Conservation (phyloP, 371 early-diverging fungal genomes). For the Umbelopsis sp. region DNA sequence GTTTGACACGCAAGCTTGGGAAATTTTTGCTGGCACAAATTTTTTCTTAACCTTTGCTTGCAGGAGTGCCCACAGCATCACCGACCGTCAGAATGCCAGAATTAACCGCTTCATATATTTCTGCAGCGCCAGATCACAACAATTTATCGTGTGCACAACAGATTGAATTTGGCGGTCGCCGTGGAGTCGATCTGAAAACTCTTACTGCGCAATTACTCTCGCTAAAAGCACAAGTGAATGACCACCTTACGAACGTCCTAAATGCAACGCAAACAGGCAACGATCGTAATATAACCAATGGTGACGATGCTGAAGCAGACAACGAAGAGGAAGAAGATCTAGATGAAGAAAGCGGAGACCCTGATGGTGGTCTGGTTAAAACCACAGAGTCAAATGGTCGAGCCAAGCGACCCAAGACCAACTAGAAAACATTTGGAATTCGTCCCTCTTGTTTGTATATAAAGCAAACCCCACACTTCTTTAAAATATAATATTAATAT, state of each 20-base stretch:
- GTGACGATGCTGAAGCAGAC: constrained; percentile 8
- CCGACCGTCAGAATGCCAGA: neutral
- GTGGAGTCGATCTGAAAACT: neutral
- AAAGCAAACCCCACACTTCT: neutral
- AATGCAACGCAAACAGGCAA: neutral
- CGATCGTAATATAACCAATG: neutral
- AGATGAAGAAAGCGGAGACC: constrained; percentile 22
- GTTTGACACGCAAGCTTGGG: too few relatives aligned
- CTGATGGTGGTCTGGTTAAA: constrained; percentile 13
- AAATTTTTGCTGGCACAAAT: too few relatives aligned
- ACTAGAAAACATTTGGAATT: neutral
- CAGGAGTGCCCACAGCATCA: too few relatives aligned
- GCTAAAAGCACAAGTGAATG: neutral
- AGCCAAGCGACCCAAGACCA: constrained; percentile 21
- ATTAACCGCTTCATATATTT: constrained; percentile 3
- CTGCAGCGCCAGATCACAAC: neutral
- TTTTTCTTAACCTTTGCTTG: too few relatives aligned
- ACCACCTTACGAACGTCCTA: neutral
- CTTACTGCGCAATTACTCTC: neutral
- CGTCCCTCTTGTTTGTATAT: neutral
- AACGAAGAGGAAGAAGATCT: constrained; percentile 26
- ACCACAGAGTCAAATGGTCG: constrained; percentile 12
- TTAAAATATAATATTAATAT: constrained; percentile 14
- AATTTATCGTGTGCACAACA: neutral
- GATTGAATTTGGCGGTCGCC: neutral